Percentiles rank a stretch among this genome's conserved stretches.
These are phyloP conservation scores for Chlorella sp. DNA, from an alignment of 139 green algal species.

Conservation along the genomic window DNA sequence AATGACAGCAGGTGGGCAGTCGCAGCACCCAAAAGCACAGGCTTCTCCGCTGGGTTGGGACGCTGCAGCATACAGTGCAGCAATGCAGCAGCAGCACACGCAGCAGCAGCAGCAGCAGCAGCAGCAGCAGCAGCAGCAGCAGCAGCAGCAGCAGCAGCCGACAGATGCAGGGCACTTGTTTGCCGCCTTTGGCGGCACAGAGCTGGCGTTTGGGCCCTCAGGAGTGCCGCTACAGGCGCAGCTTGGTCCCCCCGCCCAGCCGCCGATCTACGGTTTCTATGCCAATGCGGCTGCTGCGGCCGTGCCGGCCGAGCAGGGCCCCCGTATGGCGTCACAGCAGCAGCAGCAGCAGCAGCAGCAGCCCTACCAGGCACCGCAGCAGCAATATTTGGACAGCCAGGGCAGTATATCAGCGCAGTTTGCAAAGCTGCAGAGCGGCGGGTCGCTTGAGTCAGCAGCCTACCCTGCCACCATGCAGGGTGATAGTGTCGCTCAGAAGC, in stretches of 20 bases:
- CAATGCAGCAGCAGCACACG: neutral
- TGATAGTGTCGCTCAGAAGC: no score
- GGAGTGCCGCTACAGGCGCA: no score
- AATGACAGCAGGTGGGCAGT: neutral
- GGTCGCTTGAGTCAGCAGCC: no score
- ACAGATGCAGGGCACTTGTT: no score
- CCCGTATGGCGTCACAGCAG: no score
- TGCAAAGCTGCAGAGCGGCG: slow-evolving; percentile 4
- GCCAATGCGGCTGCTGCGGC: no score
- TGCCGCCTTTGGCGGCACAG: no score
- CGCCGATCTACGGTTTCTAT: neutral
- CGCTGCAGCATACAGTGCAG: neutral
- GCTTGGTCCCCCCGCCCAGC: neutral
- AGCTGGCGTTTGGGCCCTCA: no score
- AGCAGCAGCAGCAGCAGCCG: neutral
- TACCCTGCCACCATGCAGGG: no score
- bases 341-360: neutral
- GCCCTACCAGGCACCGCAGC: neutral
- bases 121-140: neutral
- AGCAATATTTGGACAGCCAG: neutral
- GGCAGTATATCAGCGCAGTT: neutral
- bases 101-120: slow-evolving; percentile 10
- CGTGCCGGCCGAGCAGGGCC: neutral
- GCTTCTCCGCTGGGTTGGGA: no score
- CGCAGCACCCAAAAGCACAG: neutral